phyloP scores from a whole-genome alignment of 345 rosid genomes.

The Eucalyptus tenuipes region DNA sequence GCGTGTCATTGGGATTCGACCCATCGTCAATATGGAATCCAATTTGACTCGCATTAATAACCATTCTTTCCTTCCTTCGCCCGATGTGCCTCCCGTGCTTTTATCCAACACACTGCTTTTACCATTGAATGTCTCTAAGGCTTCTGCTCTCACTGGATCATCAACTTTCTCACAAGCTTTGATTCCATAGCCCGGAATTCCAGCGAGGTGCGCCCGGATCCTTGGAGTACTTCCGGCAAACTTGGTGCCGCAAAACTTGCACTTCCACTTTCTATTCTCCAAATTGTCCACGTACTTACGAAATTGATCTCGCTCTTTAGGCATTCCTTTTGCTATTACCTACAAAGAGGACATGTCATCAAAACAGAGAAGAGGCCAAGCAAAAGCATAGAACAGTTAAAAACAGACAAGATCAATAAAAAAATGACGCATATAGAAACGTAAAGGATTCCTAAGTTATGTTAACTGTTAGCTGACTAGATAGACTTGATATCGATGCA shows the following conservation, averaged over 20 bases:
- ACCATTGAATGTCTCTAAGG: rapidly evolving
- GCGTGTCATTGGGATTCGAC: too few relatives aligned
- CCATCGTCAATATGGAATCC: rapidly evolving
- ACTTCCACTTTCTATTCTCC: not conserved
- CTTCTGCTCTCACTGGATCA: not conserved
- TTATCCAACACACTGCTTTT: rapidly evolving
- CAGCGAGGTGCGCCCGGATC: not conserved
- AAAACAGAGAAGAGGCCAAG: not conserved
- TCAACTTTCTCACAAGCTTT: not conserved
- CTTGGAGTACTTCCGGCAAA: not conserved
- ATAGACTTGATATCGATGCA: not conserved
- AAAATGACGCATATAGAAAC: not conserved
- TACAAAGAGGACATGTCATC: not conserved
- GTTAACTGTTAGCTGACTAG: not conserved
- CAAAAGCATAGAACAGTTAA: not conserved
- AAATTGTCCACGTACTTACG: not conserved
- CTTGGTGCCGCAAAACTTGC: not conserved
- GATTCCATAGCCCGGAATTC: not conserved
- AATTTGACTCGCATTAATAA: too few relatives aligned
- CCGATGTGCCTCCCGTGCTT: not conserved
- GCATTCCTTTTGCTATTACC: not conserved
- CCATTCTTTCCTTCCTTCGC: too few relatives aligned
- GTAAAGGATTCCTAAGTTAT: not conserved
- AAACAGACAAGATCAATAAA: not conserved
- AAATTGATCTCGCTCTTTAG: not conserved